Evolutionary conservation across 305 asterid species (phyloP), one percentile per base, ranked within the genome.

Genomic region (Rubia peregrina): DNA sequence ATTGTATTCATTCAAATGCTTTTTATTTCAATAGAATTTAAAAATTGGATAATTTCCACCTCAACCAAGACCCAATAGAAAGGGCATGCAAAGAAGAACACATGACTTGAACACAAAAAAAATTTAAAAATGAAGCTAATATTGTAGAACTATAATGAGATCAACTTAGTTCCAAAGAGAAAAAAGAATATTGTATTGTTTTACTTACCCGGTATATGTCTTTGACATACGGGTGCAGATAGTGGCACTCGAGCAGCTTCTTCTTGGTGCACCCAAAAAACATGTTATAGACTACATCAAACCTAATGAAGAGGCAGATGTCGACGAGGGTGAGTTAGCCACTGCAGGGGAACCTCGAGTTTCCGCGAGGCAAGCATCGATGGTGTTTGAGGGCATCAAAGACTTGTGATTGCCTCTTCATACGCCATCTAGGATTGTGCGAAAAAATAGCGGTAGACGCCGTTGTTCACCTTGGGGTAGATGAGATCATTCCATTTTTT

Each of bases 401-500:
- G 42, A 66, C 83, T 91, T 0, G 76, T 81, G 11, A 83, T 95
- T 0, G 97, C 90, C 0, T 7, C 65, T 44, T 93, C 88, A 53
- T 93, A 93, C 0, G 97, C 97, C 74, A 83, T 95, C 74, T 93
- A 97, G 76, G 90, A 91, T 76, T 91, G 96, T 2, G 98, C 98
- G 76, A 93, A 93, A 63, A 97, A 97, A 62, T 97, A 93, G 84
- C 98, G 90, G 53, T 93, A 93, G 3, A 91, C 98, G 3, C 97
- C 98, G 73, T 90, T 90, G 78, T 93, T 93, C 75, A 90, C 74
- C 22, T 57, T 88, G 55, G 95, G 92, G 71, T 93, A 90, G 21
- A 93, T 88, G 11, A 89, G 74, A 43, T 64, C 78, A 71, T 93
- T 90, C 98, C 98, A 93, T n/a, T 81, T 81, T 2, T 81, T 83